phyloP scores from a whole-genome alignment of 106 monocot genomes.

The Platanthera guangdongensis region DNA sequence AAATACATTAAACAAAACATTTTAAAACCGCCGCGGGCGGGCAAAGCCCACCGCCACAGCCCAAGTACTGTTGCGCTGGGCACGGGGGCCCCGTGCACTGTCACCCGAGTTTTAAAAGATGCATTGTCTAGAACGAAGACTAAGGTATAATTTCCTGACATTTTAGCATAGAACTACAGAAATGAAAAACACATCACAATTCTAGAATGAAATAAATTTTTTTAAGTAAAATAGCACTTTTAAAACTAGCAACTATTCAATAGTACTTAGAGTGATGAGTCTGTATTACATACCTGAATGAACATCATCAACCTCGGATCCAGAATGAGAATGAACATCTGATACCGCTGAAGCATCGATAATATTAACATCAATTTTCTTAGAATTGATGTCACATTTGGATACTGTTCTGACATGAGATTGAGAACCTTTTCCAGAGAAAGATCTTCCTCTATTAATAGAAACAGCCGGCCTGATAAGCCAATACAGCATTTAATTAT shows the following conservation, averaged over 20 bases:
- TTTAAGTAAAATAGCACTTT: background rate
- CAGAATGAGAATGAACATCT: conserved; percentile 23
- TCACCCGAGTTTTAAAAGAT: background rate
- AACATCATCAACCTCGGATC: conserved; percentile 38
- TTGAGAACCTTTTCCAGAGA: conserved; percentile 11
- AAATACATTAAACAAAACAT: no score
- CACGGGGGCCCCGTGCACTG: no score
- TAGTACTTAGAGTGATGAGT: background rate
- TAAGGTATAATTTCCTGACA: background rate
- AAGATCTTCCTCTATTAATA: conserved; percentile 19
- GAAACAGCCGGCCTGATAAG: conserved; percentile 15
- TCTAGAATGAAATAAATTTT: background rate
- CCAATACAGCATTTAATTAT: background rate
- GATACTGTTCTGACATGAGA: conserved; percentile 17
- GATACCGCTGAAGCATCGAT: conserved; percentile 20
- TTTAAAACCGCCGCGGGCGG: no score
- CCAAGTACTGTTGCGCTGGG: no score
- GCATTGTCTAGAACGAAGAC: background rate
- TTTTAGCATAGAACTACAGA: background rate
- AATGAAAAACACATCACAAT: background rate
- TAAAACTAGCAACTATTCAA: background rate
- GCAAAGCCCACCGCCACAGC: no score
- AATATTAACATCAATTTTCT: conserved; percentile 4
- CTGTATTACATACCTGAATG: conserved; percentile 39
- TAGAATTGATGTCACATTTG: conserved; percentile 14